phyloP scores from a whole-genome alignment of 2,329 filamentous ascomycete genomes.

The Alternaria arborescens region DNA sequence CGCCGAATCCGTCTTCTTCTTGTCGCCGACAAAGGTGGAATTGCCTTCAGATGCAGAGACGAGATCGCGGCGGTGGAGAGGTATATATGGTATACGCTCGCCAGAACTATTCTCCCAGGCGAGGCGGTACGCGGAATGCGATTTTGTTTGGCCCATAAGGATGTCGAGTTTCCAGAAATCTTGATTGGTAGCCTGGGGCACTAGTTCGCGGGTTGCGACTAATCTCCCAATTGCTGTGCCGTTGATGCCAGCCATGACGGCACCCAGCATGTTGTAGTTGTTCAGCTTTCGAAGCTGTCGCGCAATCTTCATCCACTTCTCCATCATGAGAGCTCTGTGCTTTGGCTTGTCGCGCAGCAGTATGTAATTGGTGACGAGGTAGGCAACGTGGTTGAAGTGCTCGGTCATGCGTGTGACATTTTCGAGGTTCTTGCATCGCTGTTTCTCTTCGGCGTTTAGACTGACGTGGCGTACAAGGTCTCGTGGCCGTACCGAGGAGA shows the following conservation, averaged over 20 bases:
- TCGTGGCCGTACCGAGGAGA: slow-evolving; percentile 89
- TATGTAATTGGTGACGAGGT: slow-evolving; percentile 63
- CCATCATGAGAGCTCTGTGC: slow-evolving; percentile 87
- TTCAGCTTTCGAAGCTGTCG: slow-evolving; percentile 85
- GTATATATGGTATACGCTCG: slow-evolving; percentile 92
- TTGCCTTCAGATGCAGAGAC: slow-evolving; percentile 94
- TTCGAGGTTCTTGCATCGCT: slow-evolving; percentile 77
- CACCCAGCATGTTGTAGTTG: slow-evolving; percentile 97
- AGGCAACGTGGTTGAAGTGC: slow-evolving; percentile 72
- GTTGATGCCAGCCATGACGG: slow-evolving; percentile 91
- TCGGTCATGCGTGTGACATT: slow-evolving; percentile 95
- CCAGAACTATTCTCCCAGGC: slow-evolving; percentile 95
- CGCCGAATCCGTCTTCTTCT: slow-evolving; percentile 36
- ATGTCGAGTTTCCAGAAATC: slow-evolving; percentile 88
- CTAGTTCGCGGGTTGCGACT: slow-evolving; percentile 77
- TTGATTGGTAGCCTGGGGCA: slow-evolving; percentile 76
- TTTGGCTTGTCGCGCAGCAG: slow-evolving; percentile 94
- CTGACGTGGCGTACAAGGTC: slow-evolving; percentile 93
- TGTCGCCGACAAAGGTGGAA: slow-evolving; percentile 78
- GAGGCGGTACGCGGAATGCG: slow-evolving; percentile 92
- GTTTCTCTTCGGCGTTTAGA: slow-evolving; percentile 73
- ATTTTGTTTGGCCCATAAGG: slow-evolving; percentile 91
- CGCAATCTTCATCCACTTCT: slow-evolving; percentile 95
- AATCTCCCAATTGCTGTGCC: slow-evolving; percentile 86
- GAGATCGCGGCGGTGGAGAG: slow-evolving; percentile 86